Percentiles rank a stretch among this genome's conserved stretches.
These are phyloP conservation scores for Psidium guajava DNA, from an alignment of 345 rosid genomes.

Conservation along the genomic window DNA sequence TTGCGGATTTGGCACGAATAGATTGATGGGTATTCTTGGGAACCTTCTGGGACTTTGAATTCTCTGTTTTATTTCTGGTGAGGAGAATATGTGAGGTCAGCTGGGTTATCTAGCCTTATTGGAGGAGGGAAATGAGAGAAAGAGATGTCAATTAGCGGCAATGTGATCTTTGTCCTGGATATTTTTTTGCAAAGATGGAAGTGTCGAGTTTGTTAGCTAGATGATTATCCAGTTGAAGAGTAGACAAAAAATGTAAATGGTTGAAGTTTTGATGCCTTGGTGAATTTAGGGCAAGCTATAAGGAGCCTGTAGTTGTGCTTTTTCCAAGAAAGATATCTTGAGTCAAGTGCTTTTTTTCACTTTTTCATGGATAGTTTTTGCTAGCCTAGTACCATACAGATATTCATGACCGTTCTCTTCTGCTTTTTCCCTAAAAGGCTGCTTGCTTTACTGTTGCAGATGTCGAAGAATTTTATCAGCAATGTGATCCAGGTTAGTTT, in stretches of 20 bases:
- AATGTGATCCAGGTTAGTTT: constrained; percentile 66
- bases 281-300: background rate
- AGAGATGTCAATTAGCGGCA: background rate
- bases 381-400: background rate
- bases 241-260: background rate
- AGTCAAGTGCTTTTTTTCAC: background rate
- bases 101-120: background rate
- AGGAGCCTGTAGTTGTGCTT: background rate
- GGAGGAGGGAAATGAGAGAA: background rate
- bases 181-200: background rate
- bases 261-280: background rate
- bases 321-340: background rate
- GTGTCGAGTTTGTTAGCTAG: background rate
- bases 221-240: background rate
- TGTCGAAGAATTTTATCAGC: constrained; percentile 47
- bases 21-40: background rate
- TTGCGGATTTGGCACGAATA: background rate
- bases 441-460: constrained; percentile 25
- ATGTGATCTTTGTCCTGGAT: background rate
- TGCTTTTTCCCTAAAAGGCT: background rate
- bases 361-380: background rate
- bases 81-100: background rate
- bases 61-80: background rate
- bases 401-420: background rate
- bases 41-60: background rate